Base-by-base conservation (phyloP, 768 basidiomycete species). In the Termitomyces sp. region DNA sequence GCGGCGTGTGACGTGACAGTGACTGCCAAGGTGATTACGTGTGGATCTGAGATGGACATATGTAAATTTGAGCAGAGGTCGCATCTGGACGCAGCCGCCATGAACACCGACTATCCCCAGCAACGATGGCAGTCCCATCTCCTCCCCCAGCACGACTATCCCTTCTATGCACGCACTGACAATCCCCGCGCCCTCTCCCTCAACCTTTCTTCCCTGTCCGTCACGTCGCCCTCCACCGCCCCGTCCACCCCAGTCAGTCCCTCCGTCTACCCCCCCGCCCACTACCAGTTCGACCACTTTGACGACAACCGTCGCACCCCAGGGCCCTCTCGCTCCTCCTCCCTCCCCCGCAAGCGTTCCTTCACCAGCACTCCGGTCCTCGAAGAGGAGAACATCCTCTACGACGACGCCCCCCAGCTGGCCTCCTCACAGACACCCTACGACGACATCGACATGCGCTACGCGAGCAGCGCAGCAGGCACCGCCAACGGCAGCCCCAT, bases 331-430 rank as follows among this genome's bases (percentile, higher is more conserved):
- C 79, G 84, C 48, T 78, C 79, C 41, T 76, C 85, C 11, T 82
- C 83, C 15, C 74, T 86, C 10, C 84, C 86, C 1, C 74, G 85
- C 35, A 89, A 89, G 68, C 77, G 88, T 55, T 85, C 84, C 64
- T 85, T 88, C 63, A 82, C 77, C 16, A 74, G 80, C 23, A 73
- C 73, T 48, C 66, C 72, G 55, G 68, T 76, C 20, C 68, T 75
- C 23, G 76, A 77, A 45, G 77, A 76, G 46, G 78, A 76, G 50
- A 60, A 56, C 27, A 64, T 53, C 20, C 25, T 76, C 59, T 76
- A 76, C 61, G 74, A 79, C 56, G 69, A 75, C 50, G 40, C 68
- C 43, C 64, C 69, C 59, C 72, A 75, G 56, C 71, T 2, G n/a
- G n/a, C n/a, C n/a, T n/a, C n/a, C 63, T 68, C 7, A 73, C 74